Evolutionary conservation across 1,284 basidiomycete genomes (phyloP).

Genomic region (Bjerkandera adusta): DNA sequence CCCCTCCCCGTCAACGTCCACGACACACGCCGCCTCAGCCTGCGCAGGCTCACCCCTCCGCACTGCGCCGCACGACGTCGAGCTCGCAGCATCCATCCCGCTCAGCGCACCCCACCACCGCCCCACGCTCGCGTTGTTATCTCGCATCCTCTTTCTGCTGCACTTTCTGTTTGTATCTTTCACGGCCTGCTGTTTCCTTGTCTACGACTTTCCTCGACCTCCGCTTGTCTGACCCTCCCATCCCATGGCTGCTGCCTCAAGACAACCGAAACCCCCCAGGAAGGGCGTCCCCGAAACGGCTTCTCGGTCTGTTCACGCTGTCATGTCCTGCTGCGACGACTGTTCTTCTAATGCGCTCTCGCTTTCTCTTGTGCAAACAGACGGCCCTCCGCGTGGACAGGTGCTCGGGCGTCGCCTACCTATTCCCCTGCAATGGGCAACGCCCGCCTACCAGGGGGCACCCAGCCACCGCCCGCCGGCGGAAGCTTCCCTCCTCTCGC

Average conservation of each 20-base stretch:
- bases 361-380: constrained; percentile 31
- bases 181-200: constrained; percentile 20
- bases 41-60: constrained; percentile 11
- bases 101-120: constrained; percentile 7
- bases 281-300: constrained; percentile 54
- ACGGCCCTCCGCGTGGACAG: constrained; percentile 60
- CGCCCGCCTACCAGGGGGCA: constrained; percentile 47
- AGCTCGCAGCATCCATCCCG: constrained; percentile 10
- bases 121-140: constrained; percentile 14
- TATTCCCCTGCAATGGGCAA: constrained; percentile 54
- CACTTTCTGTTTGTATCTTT: constrained; percentile 11
- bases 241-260: constrained; percentile 58
- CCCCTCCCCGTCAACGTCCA: constrained; percentile 11
- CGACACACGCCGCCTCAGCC: constrained; percentile 12
- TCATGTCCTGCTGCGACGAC: constrained; percentile 17
- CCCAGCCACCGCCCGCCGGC: constrained; percentile 34
- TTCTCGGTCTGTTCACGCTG: constrained; percentile 45
- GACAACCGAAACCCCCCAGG: constrained; percentile 56
- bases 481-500: constrained; percentile 47
- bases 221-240: constrained; percentile 18
- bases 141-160: constrained; percentile 10
- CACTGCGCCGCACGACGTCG: constrained; percentile 11
- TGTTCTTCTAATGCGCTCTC: constrained; percentile 12
- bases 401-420: constrained; percentile 62
- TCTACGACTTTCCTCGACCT: constrained; percentile 31